Evolutionary conservation across 371 early-diverging fungal genomes (phyloP), one percentile per base, ranked within the genome.

Genomic region (Rhizopus stolonifer): DNA sequence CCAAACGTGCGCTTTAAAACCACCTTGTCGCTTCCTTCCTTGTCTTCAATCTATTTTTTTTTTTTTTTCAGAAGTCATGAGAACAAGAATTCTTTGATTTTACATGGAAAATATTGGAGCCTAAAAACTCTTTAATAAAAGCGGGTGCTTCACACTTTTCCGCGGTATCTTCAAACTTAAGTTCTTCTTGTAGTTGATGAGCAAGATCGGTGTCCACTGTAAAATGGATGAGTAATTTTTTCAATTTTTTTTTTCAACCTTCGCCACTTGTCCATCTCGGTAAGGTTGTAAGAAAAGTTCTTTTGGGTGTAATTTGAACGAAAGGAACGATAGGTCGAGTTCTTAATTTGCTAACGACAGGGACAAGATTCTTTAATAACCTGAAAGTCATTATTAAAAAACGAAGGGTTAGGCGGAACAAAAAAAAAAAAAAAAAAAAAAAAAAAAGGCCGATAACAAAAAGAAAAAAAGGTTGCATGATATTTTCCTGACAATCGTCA

Each of bases 1-100:
- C 91, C 93, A 66, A 89, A 91, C 48, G 79, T 80, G 59, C 92
- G 81, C 22, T 79, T 78, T 50, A 95, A 61, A 29, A 59, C 58
- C 9, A 93, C 89, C 64, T 89, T 87, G 64, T 85, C 88, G 17
- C 79, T 65, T 7, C 91, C 91, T 4, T 72, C 39, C 55, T 74
- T 74, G 65, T 91, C 88, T 44, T 83, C 77, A 67, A 95, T 58
- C 63, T 63, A 53, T 72, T 76, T n/a, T n/a, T n/a, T n/a, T n/a
- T n/a, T n/a, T n/a, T n/a, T n/a, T n/a, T n/a, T n/a, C n/a, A 78
- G 21, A 45, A 2, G 2, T 21, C 15, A 18, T 26, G 23, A 43
- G 33, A 21, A 17, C 25, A 17, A 17, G 23, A 0, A 31, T 2
- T 14, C 23, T 15, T 29, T 33, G 9, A 15, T n/a, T 32, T 24